Evolutionary conservation across 805 yeast genomes (phyloP), one percentile per base, ranked within the genome.

Genomic region (Saccharomyces mikatae): DNA sequence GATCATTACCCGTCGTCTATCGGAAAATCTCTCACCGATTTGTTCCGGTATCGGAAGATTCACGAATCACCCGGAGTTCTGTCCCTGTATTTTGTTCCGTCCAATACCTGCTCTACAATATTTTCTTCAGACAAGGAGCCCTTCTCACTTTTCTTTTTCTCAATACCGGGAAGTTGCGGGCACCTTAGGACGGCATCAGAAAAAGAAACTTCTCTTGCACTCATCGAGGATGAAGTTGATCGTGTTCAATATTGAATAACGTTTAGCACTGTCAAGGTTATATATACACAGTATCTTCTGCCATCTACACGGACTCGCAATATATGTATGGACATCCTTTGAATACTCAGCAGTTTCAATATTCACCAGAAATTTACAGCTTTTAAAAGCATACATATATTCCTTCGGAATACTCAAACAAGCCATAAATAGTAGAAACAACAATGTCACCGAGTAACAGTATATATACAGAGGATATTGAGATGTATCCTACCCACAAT

Each of bases 401-500:
- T 17, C 6, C 24, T 11, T 36, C 24, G 24, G 17, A 22, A n/a
- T 8, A n/a, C 9, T 11, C 13, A 17, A 36, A 6, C 6, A 17
- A 9, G 22, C 8, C 6, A 17, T 3, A 36, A 11, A 36, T 3
- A 17, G 24, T n/a, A 10, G 17, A 36, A 36, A 9, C 44, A 9
- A 24, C 11, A n/a, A 55, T 55, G 58, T 30, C 56, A 24, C 46
- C 46, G 10, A 27, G 27, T 21, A 48, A 51, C 28, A 56, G 56
- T 53, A 26, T 56, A 41, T 52, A 53, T 41, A 32, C 58, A 24
- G 56, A 53, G 21, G 54, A 53, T n/a, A 36, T 36, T 17, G 44
- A 36, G 22, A 36, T 36, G 44, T 36, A 17, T 21, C 44, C 44
- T 10, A 36, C 44, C 4, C 24, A n/a, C 11, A 36, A 36, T 17